Evolutionary conservation across 2,329 filamentous ascomycete genomes (phyloP).

Genomic region (Aspergillus glaucus): DNA sequence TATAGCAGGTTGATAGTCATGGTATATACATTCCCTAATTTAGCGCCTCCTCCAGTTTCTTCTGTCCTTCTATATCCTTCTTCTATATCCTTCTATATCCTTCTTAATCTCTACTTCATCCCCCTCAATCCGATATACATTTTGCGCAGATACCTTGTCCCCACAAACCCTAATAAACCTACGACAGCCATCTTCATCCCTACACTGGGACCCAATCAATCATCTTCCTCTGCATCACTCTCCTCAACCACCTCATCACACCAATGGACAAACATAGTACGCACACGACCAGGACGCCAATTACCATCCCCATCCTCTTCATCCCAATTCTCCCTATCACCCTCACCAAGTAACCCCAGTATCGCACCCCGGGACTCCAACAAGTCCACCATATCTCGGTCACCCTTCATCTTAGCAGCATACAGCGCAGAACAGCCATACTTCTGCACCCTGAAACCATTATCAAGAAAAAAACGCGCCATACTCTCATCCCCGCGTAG

Average conservation of each 20-base stretch:
- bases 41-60: too few relatives aligned
- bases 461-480: background rate
- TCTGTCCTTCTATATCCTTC: too few relatives aligned
- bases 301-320: background rate
- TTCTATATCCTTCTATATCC: too few relatives aligned
- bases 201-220: too few relatives aligned
- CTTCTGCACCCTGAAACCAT: background rate
- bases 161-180: too few relatives aligned
- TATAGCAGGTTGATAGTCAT: background rate
- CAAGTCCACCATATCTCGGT: background rate
- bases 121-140: too few relatives aligned
- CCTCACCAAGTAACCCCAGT: background rate
- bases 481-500: background rate
- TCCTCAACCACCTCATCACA: background rate
- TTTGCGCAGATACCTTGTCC: too few relatives aligned
- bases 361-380: background rate
- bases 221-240: too few relatives aligned
- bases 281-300: background rate
- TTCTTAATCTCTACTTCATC: too few relatives aligned
- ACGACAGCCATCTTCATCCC: too few relatives aligned
- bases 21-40: background rate
- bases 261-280: constrained; percentile 6
- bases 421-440: background rate
- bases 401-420: background rate
- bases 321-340: background rate